Percentiles rank a stretch among this genome's conserved stretches.
phyloP scores from a whole-genome alignment of 2,329 filamentous ascomycete genomes.

The Daldinia sp. region DNA sequence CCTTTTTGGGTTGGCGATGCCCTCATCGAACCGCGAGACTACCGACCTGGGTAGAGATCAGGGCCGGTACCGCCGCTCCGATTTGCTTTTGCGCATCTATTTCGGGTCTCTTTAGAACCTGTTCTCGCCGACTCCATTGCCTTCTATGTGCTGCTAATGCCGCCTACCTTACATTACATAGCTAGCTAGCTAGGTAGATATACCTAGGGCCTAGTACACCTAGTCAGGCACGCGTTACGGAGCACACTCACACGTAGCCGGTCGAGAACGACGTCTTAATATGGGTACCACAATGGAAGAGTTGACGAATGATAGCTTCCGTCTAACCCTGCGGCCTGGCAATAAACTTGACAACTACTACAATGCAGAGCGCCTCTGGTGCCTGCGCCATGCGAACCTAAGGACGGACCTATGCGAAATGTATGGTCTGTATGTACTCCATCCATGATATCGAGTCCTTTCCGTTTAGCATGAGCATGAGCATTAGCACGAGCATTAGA shows the following conservation, averaged over 20 bases:
- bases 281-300: constrained; percentile 19
- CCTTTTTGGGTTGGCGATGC: constrained; percentile 44
- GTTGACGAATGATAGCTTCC: constrained; percentile 26
- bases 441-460: constrained; percentile 38
- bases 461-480: background rate
- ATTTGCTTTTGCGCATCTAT: constrained; percentile 28
- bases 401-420: constrained; percentile 25
- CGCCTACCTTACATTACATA: background rate
- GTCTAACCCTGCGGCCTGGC: constrained; percentile 13
- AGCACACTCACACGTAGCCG: constrained; percentile 34
- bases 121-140: constrained; percentile 9
- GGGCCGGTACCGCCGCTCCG: constrained; percentile 29
- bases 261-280: constrained; percentile 30
- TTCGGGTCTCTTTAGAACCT: constrained; percentile 16
- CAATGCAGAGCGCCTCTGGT: constrained; percentile 34
- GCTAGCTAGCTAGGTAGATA: no score
- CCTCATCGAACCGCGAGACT: constrained; percentile 41
- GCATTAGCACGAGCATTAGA: background rate
- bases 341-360: constrained; percentile 20
- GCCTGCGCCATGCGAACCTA: constrained; percentile 43
- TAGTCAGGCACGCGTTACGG: constrained; percentile 35
- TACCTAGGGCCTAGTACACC: background rate
- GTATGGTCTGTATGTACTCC: background rate
- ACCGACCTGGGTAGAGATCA: constrained; percentile 36
- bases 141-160: background rate